Evolutionary conservation across 192 early-diverging fungal genomes (phyloP), one percentile per base, ranked within the genome.

Genomic region (Coemansia sp.): DNA sequence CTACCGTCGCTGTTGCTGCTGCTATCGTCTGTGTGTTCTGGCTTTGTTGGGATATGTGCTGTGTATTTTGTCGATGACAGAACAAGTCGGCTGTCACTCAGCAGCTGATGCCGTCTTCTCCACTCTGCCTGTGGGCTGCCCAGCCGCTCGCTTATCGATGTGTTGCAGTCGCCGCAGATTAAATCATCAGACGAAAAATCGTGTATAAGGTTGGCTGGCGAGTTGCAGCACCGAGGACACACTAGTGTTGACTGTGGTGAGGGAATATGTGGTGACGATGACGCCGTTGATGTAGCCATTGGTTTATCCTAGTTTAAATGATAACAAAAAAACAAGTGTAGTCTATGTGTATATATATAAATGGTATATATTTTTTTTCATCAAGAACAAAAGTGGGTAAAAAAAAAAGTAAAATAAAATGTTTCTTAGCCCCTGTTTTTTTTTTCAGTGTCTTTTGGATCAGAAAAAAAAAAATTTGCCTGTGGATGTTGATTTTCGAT

Each of bases 91-190:
- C 53, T 54, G 53, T 4, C 15, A 8, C 18, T 34, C 5, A 51
- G 96, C 11, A 15, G 45, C 45, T 48, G 14, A 3, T 48, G 45
- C 45, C 39, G 45, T 48, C 45, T 8, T 12, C 45, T 48, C 11
- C 14, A 48, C 14, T 48, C 45, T 15, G 45, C 0, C 14, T 15
- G 45, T 12, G 12, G 8, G 12, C 14, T 48, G 45, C 12, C 45
- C 45, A 98, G 89, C 18, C 95, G 86, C 71, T 96, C 89, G 14
- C 92, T 93, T 2, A 98, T 86, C 8, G 93, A 90, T 4, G 94
- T 70, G 15, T 94, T 95, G 79, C 97, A 99, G 77, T 92, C 90
- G 17, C 91, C 93, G 83, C 97, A 99, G 28, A 99, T 86, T 38
- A 96, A 69, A 71, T 97, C 97, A 5, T 93, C 95, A 45, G 88